Evolutionary conservation across 2,329 filamentous ascomycete genomes (phyloP).

Genomic region (Ascochyta rabiei): DNA sequence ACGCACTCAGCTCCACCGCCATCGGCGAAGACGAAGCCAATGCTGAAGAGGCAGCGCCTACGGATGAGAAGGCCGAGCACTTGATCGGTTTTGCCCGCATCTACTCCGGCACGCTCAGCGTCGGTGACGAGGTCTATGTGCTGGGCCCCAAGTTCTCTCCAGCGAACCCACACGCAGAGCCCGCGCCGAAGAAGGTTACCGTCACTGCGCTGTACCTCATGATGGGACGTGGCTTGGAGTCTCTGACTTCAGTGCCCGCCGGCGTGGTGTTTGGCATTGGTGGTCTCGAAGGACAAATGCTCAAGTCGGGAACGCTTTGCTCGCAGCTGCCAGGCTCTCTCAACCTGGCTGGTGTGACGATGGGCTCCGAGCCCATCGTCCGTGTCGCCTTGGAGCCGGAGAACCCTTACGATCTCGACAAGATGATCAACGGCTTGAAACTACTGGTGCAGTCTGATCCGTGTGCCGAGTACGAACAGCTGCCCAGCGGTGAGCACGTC

Average conservation of each 20-base stretch:
- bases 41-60: conserved; percentile 50
- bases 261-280: conserved; percentile 95
- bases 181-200: conserved; percentile 79
- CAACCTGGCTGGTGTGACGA: conserved; percentile 85
- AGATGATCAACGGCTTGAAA: conserved; percentile 88
- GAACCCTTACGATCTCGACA: conserved; percentile 87
- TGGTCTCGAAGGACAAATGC: conserved; percentile 88
- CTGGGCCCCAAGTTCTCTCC: conserved; percentile 93
- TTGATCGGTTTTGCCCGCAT: conserved; percentile 93
- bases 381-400: conserved; percentile 93
- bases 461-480: conserved; percentile 93
- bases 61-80: conserved; percentile 77
- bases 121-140: conserved; percentile 91
- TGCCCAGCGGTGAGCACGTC: conserved; percentile 92
- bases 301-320: conserved; percentile 94
- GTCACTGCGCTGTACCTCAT: conserved; percentile 91
- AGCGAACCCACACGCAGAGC: conserved; percentile 71
- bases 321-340: conserved; percentile 84
- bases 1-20: conserved; percentile 65
- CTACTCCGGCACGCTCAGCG: conserved; percentile 86
- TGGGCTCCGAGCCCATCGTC: conserved; percentile 87
- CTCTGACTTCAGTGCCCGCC: conserved; percentile 82
- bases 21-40: conserved; percentile 53
- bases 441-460: conserved; percentile 93
- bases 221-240: conserved; percentile 90